Conservation (phyloP, 257 asterid species). For the Petrea volubilis region DNA sequence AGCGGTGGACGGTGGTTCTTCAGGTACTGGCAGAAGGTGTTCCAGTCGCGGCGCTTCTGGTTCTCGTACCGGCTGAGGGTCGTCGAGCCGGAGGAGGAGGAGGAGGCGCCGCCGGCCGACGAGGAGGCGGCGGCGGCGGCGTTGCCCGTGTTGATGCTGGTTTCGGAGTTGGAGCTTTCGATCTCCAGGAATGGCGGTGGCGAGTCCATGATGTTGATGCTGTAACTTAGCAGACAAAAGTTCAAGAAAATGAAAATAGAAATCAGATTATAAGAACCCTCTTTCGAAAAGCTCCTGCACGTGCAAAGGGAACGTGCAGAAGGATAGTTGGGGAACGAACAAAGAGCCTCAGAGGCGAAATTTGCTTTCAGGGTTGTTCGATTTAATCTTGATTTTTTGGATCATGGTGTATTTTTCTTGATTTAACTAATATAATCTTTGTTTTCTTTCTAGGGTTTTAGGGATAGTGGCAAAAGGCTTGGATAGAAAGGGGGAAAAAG, state of each 20-base stretch:
- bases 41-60: conserved; percentile 53
- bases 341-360: neutral
- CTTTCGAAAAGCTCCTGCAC: too few relatives aligned
- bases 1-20: conserved; percentile 53
- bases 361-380: neutral
- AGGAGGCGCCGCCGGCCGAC: conserved; percentile 11
- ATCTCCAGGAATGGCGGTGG: conserved; percentile 17
- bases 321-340: too few relatives aligned
- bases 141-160: neutral
- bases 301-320: too few relatives aligned
- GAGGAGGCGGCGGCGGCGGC: neutral
- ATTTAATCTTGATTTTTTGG: too few relatives aligned
- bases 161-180: conserved; percentile 29
- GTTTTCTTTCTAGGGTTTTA: conserved; percentile 30
- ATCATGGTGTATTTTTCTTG: too few relatives aligned
- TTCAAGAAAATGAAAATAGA: neutral
- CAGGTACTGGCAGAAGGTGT: conserved; percentile 48
- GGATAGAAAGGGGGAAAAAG: neutral
- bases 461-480: neutral
- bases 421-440: neutral
- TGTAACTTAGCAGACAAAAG: neutral
- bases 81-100: conserved; percentile 7
- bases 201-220: conserved; percentile 13
- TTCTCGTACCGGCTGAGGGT: conserved; percentile 44
- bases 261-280: neutral